Conservation (phyloP, 192 early-diverging fungal species). For the Backusella sp. region DNA sequence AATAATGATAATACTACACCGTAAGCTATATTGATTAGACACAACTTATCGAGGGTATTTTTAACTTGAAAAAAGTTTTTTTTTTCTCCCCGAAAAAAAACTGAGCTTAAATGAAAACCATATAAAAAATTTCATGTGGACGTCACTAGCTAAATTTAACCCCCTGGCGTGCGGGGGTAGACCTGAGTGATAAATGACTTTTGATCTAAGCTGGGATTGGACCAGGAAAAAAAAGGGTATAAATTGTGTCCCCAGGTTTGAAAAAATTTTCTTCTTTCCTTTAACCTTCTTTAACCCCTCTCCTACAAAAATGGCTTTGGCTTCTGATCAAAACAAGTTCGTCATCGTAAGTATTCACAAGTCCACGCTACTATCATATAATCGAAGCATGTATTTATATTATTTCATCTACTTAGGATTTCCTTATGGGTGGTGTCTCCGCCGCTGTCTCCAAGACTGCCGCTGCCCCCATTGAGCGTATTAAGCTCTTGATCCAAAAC, state of each 20-base stretch:
- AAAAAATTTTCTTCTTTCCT: neutral
- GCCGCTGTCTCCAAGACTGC: constrained; percentile 98
- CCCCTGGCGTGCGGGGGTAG: constrained; percentile 1
- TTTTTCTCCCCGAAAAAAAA: neutral
- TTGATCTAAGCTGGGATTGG: constrained; percentile 5
- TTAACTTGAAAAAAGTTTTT: neutral
- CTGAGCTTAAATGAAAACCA: neutral
- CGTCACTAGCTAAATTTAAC: constrained; percentile 2
- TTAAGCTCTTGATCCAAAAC: constrained; percentile 94
- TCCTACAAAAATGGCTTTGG: constrained; percentile 31
- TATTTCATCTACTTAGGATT: constrained; percentile 47
- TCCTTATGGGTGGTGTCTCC: constrained; percentile 90
- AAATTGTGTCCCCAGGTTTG: constrained; percentile 7
- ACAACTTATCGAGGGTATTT: neutral
- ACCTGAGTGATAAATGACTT: constrained; percentile 1
- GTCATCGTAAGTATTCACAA: constrained; percentile 30
- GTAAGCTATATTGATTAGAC: neutral
- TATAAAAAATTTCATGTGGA: neutral
- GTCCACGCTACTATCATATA: neutral
- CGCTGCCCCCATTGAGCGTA: constrained; percentile 96
- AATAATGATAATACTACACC: neutral
- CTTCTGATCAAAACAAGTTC: constrained; percentile 32
- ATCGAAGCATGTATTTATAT: neutral
- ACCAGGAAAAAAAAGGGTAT: neutral
- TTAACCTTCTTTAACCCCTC: constrained; percentile 9